phyloP scores from a whole-genome alignment of 345 rosid genomes.

The Brassica rapa region DNA sequence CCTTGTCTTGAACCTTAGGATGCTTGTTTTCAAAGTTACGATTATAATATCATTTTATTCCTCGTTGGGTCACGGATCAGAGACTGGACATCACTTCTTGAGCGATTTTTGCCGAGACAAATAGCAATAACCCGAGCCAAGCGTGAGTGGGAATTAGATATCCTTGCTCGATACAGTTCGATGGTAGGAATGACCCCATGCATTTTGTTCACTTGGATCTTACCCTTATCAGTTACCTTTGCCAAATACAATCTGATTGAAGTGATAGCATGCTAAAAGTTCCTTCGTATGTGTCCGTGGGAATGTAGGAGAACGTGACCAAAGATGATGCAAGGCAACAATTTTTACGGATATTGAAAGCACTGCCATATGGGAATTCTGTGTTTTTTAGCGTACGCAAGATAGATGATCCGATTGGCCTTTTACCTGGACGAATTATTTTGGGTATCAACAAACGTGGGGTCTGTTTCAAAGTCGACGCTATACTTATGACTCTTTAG shows the following conservation, averaged over 20 bases:
- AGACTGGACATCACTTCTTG: constrained; percentile 90
- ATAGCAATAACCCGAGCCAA: constrained; percentile 94
- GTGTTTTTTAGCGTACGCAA: constrained; percentile 91
- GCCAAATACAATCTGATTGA: background rate
- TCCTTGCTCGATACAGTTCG: constrained; percentile 81
- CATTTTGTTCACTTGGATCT: constrained; percentile 3
- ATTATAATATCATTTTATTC: background rate
- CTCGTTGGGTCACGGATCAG: constrained; percentile 46
- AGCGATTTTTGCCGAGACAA: constrained; percentile 88
- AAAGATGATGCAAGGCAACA: constrained; percentile 98
- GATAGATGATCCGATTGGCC: constrained; percentile 98
- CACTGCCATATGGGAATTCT: constrained; percentile 91
- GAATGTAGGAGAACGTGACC: constrained; percentile 70
- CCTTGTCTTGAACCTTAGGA: background rate
- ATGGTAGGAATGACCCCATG: constrained; percentile 56
- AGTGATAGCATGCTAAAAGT: background rate
- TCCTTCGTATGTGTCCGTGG: constrained; percentile 14
- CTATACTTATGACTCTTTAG: background rate
- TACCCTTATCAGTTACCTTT: too few relatives aligned
- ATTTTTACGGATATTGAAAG: constrained; percentile 75
- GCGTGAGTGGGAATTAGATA: constrained; percentile 94
- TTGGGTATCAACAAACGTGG: constrained; percentile 97
- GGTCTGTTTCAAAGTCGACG: constrained; percentile 52
- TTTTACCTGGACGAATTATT: constrained; percentile 87
- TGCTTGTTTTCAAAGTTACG: background rate